These are phyloP conservation scores for Pouteria glomerata DNA, from an alignment of 148 eudicot species.

Conservation along the genomic window DNA sequence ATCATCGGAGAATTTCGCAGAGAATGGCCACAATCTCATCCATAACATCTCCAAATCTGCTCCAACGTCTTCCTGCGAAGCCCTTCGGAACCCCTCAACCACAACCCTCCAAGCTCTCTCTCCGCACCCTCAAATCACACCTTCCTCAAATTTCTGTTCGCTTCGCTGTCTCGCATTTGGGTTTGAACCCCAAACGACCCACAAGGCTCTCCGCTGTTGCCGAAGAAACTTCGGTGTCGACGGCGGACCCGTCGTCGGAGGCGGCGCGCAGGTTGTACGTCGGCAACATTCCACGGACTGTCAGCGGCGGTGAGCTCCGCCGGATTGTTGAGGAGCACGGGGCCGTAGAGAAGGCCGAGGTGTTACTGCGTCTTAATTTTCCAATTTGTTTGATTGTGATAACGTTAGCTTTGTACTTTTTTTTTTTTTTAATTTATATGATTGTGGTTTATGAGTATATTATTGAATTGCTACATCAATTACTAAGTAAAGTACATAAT, in stretches of 20 bases:
- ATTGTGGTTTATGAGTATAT: no score
- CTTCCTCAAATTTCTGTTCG: slow-evolving; percentile 7
- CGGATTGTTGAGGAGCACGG: slow-evolving; percentile 52
- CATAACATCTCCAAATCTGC: slow-evolving; percentile 5
- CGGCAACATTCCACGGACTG: slow-evolving; percentile 54
- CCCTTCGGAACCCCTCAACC: slow-evolving; percentile 12
- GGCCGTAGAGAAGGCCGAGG: slow-evolving; percentile 58
- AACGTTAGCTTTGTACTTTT: no score
- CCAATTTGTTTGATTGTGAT: no score
- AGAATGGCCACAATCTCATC: slow-evolving; percentile 23
- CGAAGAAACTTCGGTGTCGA: slow-evolving; percentile 15
- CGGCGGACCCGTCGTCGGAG: slow-evolving; percentile 22
- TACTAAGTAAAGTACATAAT: no score
- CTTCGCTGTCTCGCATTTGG: neutral
- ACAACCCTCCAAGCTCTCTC: slow-evolving; percentile 1
- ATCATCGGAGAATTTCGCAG: no score
- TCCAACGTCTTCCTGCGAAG: neutral
- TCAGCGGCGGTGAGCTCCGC: slow-evolving; percentile 44
- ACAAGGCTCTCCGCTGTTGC: slow-evolving; percentile 15
- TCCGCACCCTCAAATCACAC: neutral
- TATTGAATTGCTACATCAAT: no score
- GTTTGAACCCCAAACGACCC: neutral
- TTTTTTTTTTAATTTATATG: no score
- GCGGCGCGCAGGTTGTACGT: slow-evolving; percentile 41
- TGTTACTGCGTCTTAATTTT: neutral